Evolutionary conservation across 257 asterid species (phyloP), one percentile per base, ranked within the genome.

Genomic region (Cinchona pubescens): DNA sequence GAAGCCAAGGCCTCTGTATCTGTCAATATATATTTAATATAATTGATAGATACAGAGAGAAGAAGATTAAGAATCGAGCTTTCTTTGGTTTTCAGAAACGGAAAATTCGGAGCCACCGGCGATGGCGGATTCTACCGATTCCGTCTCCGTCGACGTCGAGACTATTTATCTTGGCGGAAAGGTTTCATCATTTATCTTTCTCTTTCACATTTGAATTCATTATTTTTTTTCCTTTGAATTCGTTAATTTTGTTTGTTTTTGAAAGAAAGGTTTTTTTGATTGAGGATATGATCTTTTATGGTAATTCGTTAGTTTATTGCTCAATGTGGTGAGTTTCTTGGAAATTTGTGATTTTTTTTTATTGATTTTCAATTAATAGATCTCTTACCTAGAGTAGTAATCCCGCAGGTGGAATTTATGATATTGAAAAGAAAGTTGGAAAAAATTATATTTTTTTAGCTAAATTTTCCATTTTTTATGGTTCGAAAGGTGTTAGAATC

Each of bases 131-230:
- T 82, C 81, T 14, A 72, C 76, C 63, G 85, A 80, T 78, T 78
- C 77, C 75, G 79, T 85, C 80, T 78, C 80, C 69, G 74, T 85
- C 23, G 83, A 80, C 67, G 75, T 85, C 37, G 82, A 82, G 55
- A 80, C 86, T 37, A 82, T 82, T 76, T 85, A 80, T 71, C 85
- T 82, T 43, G 88, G 88, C 67, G 88, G 88, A 73, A 78, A 85
- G 88, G 88, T 85, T 72, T 55, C 27, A 37, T 37, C n/a, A n/a
- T n/a, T n/a, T n/a, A n/a, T n/a, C 4, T 43, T 60, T 12, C 67
- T n/a, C 38, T 35, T 43, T 42, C 4, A 8, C 43, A 13, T 38
- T 3, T 63, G 13, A 68, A 40, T 2, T 53, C 5, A 23, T 3
- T 34, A 35, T 3, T 15, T 21, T 12, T 34, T 68, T 18, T 8